These are phyloP conservation scores for Penicillium sp. DNA, from an alignment of 2,329 filamentous ascomycete genomes.

Conservation along the genomic window DNA sequence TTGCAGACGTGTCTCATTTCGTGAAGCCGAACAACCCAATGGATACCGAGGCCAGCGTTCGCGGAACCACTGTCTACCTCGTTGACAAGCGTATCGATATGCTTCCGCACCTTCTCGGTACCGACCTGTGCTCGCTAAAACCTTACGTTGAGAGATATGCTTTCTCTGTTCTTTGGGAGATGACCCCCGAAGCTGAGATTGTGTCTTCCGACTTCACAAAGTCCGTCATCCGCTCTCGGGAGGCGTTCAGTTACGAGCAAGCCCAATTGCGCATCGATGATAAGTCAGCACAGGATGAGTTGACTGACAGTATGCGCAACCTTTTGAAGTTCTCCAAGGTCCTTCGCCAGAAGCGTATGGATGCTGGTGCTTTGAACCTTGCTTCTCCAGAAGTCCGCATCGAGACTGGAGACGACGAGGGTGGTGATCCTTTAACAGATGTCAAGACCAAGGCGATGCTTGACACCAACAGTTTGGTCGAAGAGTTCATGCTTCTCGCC, in stretches of 20 bases:
- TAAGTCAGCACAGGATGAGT: conserved; percentile 77
- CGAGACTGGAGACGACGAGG: conserved; percentile 92
- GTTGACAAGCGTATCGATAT: conserved; percentile 99
- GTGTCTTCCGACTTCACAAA: conserved; percentile 89
- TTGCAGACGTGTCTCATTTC: conserved; percentile 98
- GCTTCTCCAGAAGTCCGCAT: conserved; percentile 98
- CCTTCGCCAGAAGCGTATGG: conserved; percentile 92
- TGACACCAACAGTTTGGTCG: conserved; percentile 95
- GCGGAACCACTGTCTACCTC: conserved; percentile 94
- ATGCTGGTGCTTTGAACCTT: conserved; percentile 89
- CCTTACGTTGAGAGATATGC: conserved; percentile 95
- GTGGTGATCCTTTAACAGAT: conserved; percentile 84
- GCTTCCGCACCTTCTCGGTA: conserved; percentile 94
- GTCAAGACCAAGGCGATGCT: conserved; percentile 93
- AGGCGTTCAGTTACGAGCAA: conserved; percentile 97
- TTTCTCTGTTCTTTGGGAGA: conserved; percentile 85
- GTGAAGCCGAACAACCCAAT: conserved; percentile 96
- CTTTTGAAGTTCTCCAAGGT: conserved; percentile 88
- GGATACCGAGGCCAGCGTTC: conserved; percentile 91
- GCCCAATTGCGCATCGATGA: conserved; percentile 95
- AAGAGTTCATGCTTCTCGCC: conserved; percentile 99
- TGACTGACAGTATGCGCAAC: conserved; percentile 85
- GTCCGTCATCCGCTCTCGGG: conserved; percentile 93
- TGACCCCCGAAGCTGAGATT: conserved; percentile 81
- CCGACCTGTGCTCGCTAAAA: conserved; percentile 93